Evolutionary conservation across 768 basidiomycete species (phyloP), one percentile per base, ranked within the genome.

Genomic region (Boletus reticuloceps): DNA sequence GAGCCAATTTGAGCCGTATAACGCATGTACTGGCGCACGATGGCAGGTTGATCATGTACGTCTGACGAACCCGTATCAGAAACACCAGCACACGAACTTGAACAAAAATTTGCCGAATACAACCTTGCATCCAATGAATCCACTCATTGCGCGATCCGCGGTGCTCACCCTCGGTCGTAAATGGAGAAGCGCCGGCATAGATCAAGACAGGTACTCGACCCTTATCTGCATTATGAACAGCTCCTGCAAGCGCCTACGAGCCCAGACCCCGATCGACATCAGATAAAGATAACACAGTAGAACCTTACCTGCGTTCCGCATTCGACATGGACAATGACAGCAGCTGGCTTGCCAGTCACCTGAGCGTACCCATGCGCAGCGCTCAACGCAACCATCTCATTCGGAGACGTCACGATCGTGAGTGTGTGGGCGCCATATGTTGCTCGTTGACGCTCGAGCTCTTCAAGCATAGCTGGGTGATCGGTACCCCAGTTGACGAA

Each of bases 401-500:
- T 88, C 0, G 88, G 87, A 54, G 83, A 86, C 3, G 82, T 88
- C 20, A 89, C 73, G 46, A 90, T 78, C 54, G 75, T 67, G n/a
- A 80, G 75, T 4, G 69, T 50, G 1, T 80, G 79, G 20, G 67
- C 58, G 4, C 75, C 74, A 27, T 65, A 41, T 7, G 62, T 51
- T 6, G 67, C 63, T 3, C 82, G 76, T 56, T 86, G 83, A 19
- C 83, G 73, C 51, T 80, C 79, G 11, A 90, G 75, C 31, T 88
- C 88, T 60, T 89, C 88, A 25, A 89, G 75, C 14, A 90, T 66
- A 0, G 82, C 86, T 1, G 86, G 84, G 60, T 89, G 88, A 60
- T 90, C 88, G 1, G 84, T 86, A 2, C 88, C 88, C 83, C 88
- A 88, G 72, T 89, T 89, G 17, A 83, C 85, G 62, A 88, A 87